Percentiles rank a stretch among this genome's conserved stretches.
Conservation (phyloP, 495 filamentous ascomycete genomes). For the Parathielavia appendiculata region DNA sequence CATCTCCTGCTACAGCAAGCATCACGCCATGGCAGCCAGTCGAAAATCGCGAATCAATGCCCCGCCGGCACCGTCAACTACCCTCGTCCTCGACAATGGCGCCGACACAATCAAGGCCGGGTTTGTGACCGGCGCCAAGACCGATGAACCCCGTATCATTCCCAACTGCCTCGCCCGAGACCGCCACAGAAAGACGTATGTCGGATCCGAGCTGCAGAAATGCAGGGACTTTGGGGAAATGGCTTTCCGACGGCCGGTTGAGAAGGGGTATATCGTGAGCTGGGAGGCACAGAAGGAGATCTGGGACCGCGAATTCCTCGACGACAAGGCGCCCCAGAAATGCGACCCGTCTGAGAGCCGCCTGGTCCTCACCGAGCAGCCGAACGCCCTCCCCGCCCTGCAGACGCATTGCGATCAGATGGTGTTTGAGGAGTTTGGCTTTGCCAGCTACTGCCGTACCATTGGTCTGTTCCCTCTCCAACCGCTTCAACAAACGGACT, state of each 20-base stretch:
- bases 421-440: conserved; percentile 97
- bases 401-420: conserved; percentile 93
- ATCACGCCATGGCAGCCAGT: conserved; percentile 39
- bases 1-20: background rate
- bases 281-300: conserved; percentile 97
- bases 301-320: conserved; percentile 88
- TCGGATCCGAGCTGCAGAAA: conserved; percentile 73
- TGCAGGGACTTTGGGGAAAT: conserved; percentile 89
- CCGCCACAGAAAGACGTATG: conserved; percentile 68
- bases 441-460: conserved; percentile 74
- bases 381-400: conserved; percentile 75
- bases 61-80: conserved; percentile 53
- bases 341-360: conserved; percentile 78
- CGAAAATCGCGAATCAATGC: conserved; percentile 37
- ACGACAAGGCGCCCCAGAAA: conserved; percentile 58
- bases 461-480: conserved; percentile 51
- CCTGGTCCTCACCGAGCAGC: conserved; percentile 79
- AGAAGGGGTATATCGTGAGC: conserved; percentile 92
- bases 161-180: conserved; percentile 86
- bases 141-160: conserved; percentile 61
- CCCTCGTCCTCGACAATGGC: conserved; percentile 91
- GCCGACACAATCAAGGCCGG: conserved; percentile 92
- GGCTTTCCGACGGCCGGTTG: conserved; percentile 79
- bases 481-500: background rate
- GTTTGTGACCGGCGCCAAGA: conserved; percentile 50